These are phyloP conservation scores for Ambrosia hybrid DNA, from an alignment of 140 eudicot species.

Conservation along the genomic window DNA sequence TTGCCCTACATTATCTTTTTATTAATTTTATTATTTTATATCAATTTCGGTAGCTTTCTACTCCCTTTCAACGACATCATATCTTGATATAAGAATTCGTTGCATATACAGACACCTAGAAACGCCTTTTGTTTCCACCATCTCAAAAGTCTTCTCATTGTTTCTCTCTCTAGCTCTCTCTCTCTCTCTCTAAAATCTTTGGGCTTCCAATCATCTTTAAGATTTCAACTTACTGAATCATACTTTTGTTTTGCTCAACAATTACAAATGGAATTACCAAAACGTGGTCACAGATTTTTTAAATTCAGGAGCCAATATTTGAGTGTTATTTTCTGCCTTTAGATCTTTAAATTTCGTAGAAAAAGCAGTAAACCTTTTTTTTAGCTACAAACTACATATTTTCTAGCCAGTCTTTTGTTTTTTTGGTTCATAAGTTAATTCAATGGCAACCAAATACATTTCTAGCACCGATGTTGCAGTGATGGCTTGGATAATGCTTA, in stretches of 20 bases:
- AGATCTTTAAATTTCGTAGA: not conserved
- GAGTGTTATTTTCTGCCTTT: constrained; percentile 20
- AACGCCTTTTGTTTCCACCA: constrained; percentile 25
- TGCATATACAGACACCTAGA: not conserved
- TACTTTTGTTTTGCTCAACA: constrained; percentile 10
- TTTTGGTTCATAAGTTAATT: not conserved
- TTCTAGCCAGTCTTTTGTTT: not conserved
- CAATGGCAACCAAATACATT: constrained; percentile 26
- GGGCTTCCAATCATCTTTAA: not conserved
- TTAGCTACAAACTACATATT: not conserved
- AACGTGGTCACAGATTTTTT: constrained; percentile 76
- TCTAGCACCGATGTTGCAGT: constrained; percentile 38
- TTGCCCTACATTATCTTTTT: not conserved
- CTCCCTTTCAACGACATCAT: constrained; percentile 20
- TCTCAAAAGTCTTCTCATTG: constrained; percentile 4
- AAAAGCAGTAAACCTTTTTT: too few species aligned
- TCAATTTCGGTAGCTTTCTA: constrained; percentile 20
- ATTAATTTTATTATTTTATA: not conserved
- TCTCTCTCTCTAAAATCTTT: constrained; percentile 17
- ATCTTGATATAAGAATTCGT: constrained; percentile 11
- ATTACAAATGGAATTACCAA: constrained; percentile 60
- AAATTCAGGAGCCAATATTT: constrained; percentile 58
- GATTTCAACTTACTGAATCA: constrained; percentile 14
- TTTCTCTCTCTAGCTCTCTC: not conserved
- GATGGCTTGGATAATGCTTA: constrained; percentile 87